Base-by-base conservation (phyloP, 306 rosid genomes). In the Adenanthera pavonina region DNA sequence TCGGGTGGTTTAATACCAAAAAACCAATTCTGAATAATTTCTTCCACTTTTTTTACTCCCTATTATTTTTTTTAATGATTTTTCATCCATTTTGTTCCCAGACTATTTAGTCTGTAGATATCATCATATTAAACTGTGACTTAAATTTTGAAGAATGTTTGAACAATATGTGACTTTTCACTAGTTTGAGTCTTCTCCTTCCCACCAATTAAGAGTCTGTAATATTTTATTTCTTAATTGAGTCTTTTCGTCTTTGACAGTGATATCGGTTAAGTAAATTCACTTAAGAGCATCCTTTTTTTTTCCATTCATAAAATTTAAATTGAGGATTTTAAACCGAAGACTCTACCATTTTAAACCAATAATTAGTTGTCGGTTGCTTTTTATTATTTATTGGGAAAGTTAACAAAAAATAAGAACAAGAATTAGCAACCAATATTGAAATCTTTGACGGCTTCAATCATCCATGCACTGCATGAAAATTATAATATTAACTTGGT, bases 361-460 rank as follows among this genome's bases (percentile, higher is more conserved):
- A 25, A 25, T 25, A 25, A 25, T 25, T 25, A 40, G 2, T 40
- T 3, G 43, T 40, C 6, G 6, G 43, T 16, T 16, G 7, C 19
- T 52, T 52, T 52, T 16, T 16, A 16, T 52, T 52, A 56, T 56
- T n/a, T 9, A 56, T n/a, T 7, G 7, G 34, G 11, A 19, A 56
- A 56, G 62, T 40, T 56, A 1, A 19, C 19, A 15, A 53, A 4
- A 53, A 8, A 40, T 16, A 17, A 8, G 33, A 56, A 19, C 33
- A 8, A 56, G 60, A 56, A 56, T 9, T 56, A 53, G 20, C 57
- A 66, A 43, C 16, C 51, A 67, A 41, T 69, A 67, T 20, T 20
- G n/a, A 19, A 69, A 44, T 33, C 56, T 44, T 44, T 70, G 75
- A 47, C 75, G 59, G 75, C 43, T 75, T 75, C 81, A 75, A 30